Conservation (phyloP, 768 basidiomycete genomes). For the Xanthoconium purpureum region DNA sequence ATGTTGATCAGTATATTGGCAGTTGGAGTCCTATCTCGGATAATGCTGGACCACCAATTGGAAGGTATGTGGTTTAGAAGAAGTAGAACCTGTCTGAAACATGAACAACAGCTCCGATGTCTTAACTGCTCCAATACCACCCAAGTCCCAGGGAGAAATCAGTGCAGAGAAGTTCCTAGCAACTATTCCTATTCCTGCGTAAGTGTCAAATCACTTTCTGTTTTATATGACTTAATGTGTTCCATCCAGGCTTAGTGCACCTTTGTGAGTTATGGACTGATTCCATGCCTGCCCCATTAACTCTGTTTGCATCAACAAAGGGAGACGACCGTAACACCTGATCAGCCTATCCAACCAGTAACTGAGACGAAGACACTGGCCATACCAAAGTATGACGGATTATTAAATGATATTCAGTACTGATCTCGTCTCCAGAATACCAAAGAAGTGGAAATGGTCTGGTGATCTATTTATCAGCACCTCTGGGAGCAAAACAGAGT, state of each 20-base stretch:
- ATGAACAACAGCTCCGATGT: slow-evolving; percentile 5
- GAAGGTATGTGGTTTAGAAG: slow-evolving; percentile 13
- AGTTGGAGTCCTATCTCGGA: slow-evolving; percentile 11
- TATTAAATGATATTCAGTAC: not conserved
- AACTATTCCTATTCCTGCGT: slow-evolving; percentile 27
- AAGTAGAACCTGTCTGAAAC: not conserved
- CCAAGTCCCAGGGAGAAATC: slow-evolving; percentile 21
- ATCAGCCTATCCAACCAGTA: slow-evolving; percentile 3
- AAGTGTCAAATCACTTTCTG: not conserved
- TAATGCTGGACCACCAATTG: not conserved
- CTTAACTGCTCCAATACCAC: slow-evolving; percentile 6
- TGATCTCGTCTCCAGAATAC: slow-evolving; percentile 39
- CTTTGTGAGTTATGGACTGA: slow-evolving; percentile 21
- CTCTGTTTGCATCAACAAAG: slow-evolving; percentile 8
- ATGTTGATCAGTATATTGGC: slow-evolving; percentile 15
- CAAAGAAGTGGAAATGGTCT: slow-evolving; percentile 64
- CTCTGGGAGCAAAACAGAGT: slow-evolving; percentile 36
- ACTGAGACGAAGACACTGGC: slow-evolving; percentile 12
- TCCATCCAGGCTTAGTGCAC: slow-evolving; percentile 19
- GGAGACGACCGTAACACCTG: slow-evolving; percentile 7
- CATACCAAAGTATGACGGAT: slow-evolving; percentile 27
- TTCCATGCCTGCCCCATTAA: not conserved
- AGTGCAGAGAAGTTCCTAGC: slow-evolving; percentile 26
- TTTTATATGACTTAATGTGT: not conserved
- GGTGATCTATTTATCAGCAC: slow-evolving; percentile 49